These are phyloP conservation scores for Henningerozyma blattae DNA, from an alignment of 805 yeast species.

Conservation along the genomic window DNA sequence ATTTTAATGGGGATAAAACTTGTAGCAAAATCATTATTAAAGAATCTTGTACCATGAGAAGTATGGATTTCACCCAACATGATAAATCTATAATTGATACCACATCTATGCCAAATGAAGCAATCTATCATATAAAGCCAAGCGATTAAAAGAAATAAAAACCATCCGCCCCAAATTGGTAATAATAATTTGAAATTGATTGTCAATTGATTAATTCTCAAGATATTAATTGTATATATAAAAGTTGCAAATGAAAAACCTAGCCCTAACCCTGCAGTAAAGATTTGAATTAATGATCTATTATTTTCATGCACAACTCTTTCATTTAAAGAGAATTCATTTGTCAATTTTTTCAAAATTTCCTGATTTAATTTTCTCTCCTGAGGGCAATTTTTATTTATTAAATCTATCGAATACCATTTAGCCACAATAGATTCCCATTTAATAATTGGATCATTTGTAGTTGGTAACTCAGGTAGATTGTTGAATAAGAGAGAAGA, in stretches of 20 bases:
- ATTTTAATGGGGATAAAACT: constrained; percentile 32
- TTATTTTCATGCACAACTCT: constrained; percentile 23
- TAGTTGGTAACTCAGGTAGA: background rate
- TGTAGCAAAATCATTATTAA: constrained; percentile 26
- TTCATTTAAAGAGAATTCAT: constrained; percentile 22
- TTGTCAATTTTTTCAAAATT: constrained; percentile 17
- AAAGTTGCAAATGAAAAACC: constrained; percentile 64
- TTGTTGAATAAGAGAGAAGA: constrained; percentile 9
- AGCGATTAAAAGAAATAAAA: constrained; percentile 45
- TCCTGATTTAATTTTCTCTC: constrained; percentile 19
- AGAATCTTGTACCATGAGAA: constrained; percentile 33
- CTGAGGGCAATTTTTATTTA: constrained; percentile 14
- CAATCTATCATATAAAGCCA: constrained; percentile 59
- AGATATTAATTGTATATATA: constrained; percentile 3
- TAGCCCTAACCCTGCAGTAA: constrained; percentile 46
- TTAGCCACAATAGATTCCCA: constrained; percentile 24
- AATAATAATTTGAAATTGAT: constrained; percentile 32
- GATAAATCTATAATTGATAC: constrained; percentile 83
- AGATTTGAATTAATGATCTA: constrained; percentile 29
- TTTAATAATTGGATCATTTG: constrained; percentile 18
- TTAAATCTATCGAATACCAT: constrained; percentile 29
- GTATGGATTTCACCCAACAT: constrained; percentile 66
- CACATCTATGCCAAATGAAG: constrained; percentile 56
- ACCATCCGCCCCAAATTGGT: constrained; percentile 91
- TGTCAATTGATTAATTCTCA: background rate